Base-by-base conservation (phyloP, 2,329 filamentous ascomycete species). In the Aspergillus sp. region DNA sequence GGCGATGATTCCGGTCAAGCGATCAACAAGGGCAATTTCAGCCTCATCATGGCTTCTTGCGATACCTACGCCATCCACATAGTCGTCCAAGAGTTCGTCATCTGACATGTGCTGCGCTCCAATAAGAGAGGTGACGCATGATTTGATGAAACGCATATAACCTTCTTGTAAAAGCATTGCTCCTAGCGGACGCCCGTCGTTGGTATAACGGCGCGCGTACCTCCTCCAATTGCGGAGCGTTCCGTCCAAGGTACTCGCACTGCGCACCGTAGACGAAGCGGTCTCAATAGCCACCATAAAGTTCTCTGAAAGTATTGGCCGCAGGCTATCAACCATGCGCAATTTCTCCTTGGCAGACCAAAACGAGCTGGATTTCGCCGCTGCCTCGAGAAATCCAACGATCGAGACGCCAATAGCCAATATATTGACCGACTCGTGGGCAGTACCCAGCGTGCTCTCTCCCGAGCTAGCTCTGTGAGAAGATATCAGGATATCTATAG, bases 121-220 rank as follows among this genome's bases (percentile, higher is more conserved):
- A 34, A 86, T 84, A 63, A 94, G 81, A 30, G 94, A 83, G 15
- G 91, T 91, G 2, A 91, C 92, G 57, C 87, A 89, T 2, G 92
- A 87, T 38, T 93, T 89, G 13, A 97, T 83, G 34, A 98, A 85
- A 76, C 88, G 89, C 84, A 96, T 92, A 74, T 96, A 96, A 65
- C 90, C 93, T 71, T 92, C 88, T 74, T 97, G 93, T 23, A 99
- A 79, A 6, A 98, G 84, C 89, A 97, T 95, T 13, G 93, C 92
- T 9, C 95, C 93, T 48, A 99, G 80, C 0, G 96, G 94, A 22
- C 92, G 87, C 9, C 91, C 91, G 61, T 87, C 84, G 17, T 88
- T 85, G 30, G 91, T 88, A 78, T 98, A 99, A 64, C 93, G 91
- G 49, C 90, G 91, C 60, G 92, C 81, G 76, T 92, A 92, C 66